phyloP scores from a whole-genome alignment of 2,329 filamentous ascomycete species.

The Exserohilum rostratum region DNA sequence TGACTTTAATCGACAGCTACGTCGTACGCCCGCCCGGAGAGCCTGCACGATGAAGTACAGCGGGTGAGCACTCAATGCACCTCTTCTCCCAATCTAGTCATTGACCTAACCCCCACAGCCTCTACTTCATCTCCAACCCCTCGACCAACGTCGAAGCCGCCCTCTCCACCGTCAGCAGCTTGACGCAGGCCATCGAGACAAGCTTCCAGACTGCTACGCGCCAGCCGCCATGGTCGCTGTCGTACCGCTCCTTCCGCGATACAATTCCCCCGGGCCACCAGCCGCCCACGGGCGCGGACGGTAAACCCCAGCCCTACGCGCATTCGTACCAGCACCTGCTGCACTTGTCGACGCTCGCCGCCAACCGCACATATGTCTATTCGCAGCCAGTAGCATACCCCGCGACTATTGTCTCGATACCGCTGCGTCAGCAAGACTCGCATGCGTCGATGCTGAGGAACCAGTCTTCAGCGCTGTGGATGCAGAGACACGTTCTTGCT shows the following conservation, averaged over 20 bases:
- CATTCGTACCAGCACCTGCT: conserved; percentile 42
- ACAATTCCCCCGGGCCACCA: conserved; percentile 25
- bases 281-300: conserved; percentile 16
- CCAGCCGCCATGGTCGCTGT: conserved; percentile 35
- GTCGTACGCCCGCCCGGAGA: too few relatives aligned
- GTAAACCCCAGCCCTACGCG: conserved; percentile 20
- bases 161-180: conserved; percentile 23
- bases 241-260: conserved; percentile 44
- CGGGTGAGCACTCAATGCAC: conserved; percentile 15
- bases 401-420: conserved; percentile 33
- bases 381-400: conserved; percentile 23
- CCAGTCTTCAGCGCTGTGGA: conserved; percentile 38
- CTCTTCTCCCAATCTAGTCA: background rate
- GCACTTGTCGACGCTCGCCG: conserved; percentile 30
- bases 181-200: conserved; percentile 37
- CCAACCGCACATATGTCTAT: conserved; percentile 30
- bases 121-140: conserved; percentile 43
- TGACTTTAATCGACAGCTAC: background rate
- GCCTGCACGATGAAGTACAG: conserved; percentile 25
- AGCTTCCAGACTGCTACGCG: conserved; percentile 31
- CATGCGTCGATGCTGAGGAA: conserved; percentile 24
- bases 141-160: conserved; percentile 31
- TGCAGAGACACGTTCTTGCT: conserved; percentile 28
- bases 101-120: conserved; percentile 16
- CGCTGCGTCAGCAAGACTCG: conserved; percentile 29